Evolutionary conservation across 2,329 filamentous ascomycete genomes (phyloP), one percentile per base, ranked within the genome.

Genomic region (Fusarium denticulatum): DNA sequence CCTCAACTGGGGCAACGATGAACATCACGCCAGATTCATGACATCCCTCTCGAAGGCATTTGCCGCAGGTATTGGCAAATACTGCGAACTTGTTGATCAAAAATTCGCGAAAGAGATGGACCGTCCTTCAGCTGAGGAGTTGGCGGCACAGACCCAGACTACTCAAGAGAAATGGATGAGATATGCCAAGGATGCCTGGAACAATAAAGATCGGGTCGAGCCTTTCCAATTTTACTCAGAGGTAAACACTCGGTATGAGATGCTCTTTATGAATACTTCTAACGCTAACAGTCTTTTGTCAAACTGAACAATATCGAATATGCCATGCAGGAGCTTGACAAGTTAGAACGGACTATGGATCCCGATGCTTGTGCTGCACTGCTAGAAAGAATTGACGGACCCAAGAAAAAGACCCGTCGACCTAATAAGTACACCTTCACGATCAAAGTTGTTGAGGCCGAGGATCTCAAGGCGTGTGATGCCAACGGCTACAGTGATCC

Each of bases 251-350:
- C 34, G 46, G 12, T 32, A 28, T 24, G 20, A 7, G 43, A n/a
- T 36, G 10, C 37, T 10, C n/a, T 32, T 34, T 39, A 28, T 24
- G 42, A 57, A 65, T 56, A 67, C 45, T 24, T 30, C 82, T 84
- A 78, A 84, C 74, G 60, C 20, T 49, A 20, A 15, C 46, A 97
- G 94, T 98, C 95, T 10, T 93, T 99, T 77, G 95, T 99, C 71
- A 99, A 98, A 83, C 89, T 99, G 76, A 99, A 99, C 86, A 97
- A 99, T 79, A 92, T 99, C 73, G 96, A 98, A 83, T 98, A 94
- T 82, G 96, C 95, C 10, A 95, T 97, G 84, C 89, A 95, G 64
- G 94, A 97, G 79, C 88, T 99, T 59, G 96, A 99, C 80, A 94
- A 93, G 81, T 87, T 99, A 12, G 96, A 98, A 80, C 92, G 90